Evolutionary conservation across 2,329 filamentous ascomycete genomes (phyloP).

Genomic region (Colletotrichum magnum): DNA sequence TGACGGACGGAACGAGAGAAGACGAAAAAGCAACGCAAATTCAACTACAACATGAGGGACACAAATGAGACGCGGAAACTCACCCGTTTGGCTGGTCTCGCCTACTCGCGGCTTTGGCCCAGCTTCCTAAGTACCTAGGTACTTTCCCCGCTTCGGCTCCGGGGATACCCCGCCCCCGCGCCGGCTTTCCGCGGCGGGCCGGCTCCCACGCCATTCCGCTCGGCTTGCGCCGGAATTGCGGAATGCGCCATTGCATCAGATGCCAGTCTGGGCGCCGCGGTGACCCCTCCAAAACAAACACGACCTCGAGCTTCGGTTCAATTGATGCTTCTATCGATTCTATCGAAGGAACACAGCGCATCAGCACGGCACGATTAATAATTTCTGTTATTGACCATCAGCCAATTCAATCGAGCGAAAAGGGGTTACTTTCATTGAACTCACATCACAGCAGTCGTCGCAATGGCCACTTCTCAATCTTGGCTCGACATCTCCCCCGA

Average conservation of each 20-base stretch:
- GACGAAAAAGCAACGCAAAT: background rate
- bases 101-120: constrained; percentile 35
- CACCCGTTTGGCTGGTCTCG: background rate
- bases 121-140: too few relatives aligned
- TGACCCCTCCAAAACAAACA: constrained; percentile 21
- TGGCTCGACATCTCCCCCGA: constrained; percentile 52
- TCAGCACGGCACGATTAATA: too few relatives aligned
- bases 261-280: background rate
- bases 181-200: constrained; percentile 32
- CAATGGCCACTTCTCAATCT: constrained; percentile 39
- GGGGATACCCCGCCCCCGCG: constrained; percentile 31
- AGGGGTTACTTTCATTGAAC: background rate
- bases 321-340: background rate
- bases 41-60: background rate
- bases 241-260: constrained; percentile 12
- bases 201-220: constrained; percentile 36
- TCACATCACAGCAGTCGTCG: background rate
- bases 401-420: too few relatives aligned
- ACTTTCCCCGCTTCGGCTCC: constrained; percentile 27
- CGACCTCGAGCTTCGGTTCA: constrained; percentile 21
- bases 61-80: background rate
- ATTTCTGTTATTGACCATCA: too few relatives aligned
- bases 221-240: constrained; percentile 42
- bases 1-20: background rate
- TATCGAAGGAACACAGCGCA: too few relatives aligned